Conservation (phyloP, 2,329 filamentous ascomycete genomes). For the Zasmidium cellare region DNA sequence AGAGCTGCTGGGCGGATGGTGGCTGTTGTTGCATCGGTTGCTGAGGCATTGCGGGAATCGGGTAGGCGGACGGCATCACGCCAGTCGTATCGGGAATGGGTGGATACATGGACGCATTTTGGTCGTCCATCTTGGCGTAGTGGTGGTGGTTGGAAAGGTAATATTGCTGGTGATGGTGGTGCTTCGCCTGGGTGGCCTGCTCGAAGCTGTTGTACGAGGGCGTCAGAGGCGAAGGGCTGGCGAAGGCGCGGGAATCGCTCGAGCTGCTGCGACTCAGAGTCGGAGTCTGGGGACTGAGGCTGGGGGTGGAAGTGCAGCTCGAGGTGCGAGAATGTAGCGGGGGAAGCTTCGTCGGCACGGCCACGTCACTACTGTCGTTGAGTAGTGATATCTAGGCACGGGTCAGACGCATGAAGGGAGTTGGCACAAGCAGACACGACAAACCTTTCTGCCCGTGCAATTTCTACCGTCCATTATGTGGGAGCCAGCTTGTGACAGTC, state of each 20-base stretch:
- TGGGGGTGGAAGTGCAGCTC: slow-evolving; percentile 47
- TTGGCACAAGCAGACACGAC: neutral
- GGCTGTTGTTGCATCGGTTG: slow-evolving; percentile 19
- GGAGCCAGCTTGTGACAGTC: slow-evolving; percentile 26
- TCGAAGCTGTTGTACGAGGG: slow-evolving; percentile 40
- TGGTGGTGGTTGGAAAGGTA: slow-evolving; percentile 18
- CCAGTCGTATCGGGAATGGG: slow-evolving; percentile 35
- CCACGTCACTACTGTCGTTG: slow-evolving; percentile 46
- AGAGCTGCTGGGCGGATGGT: slow-evolving; percentile 13
- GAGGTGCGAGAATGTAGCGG: slow-evolving; percentile 31
- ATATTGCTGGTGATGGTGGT: slow-evolving; percentile 20
- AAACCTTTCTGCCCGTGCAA: slow-evolving; percentile 43
- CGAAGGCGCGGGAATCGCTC: slow-evolving; percentile 45
- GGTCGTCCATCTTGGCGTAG: slow-evolving; percentile 37
- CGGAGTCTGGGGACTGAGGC: slow-evolving; percentile 48
- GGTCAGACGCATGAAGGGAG: neutral
- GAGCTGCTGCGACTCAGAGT: slow-evolving; percentile 48
- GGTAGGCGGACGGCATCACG: slow-evolving; percentile 32
- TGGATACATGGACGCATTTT: slow-evolving; percentile 35
- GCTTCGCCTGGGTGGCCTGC: slow-evolving; percentile 15
- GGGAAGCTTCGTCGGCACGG: slow-evolving; percentile 25
- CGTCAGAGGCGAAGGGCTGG: slow-evolving; percentile 49
- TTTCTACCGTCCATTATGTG: slow-evolving; percentile 54
- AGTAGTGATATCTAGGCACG: slow-evolving; percentile 47
- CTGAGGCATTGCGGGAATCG: slow-evolving; percentile 28